Percentiles rank a stretch among this genome's conserved stretches.
These are phyloP conservation scores for Blastomyces gilchristii DNA, from an alignment of 2,329 filamentous ascomycete species.

Conservation along the genomic window DNA sequence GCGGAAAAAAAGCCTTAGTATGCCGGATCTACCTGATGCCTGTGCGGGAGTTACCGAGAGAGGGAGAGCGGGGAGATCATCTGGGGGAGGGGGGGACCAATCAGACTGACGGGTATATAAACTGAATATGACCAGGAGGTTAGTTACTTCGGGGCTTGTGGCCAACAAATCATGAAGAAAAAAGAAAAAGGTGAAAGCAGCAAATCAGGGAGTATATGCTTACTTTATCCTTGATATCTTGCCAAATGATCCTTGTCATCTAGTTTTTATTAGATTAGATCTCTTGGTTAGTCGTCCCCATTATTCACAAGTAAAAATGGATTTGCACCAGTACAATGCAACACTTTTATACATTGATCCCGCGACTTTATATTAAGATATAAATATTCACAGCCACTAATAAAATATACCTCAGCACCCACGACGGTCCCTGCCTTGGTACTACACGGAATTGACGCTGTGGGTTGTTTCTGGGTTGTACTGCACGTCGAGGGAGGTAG, in stretches of 20 bases:
- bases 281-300: neutral
- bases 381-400: neutral
- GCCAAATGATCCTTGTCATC: conserved; percentile 99
- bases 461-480: conserved; percentile 11
- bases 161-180: neutral
- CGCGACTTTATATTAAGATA: too few relatives aligned
- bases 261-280: conserved; percentile 25
- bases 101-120: conserved; percentile 63
- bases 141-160: neutral
- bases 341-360: neutral
- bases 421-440: neutral
- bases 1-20: neutral
- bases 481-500: neutral
- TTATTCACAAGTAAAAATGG: neutral
- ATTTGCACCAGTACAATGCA: neutral
- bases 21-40: conserved; percentile 7
- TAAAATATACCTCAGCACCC: neutral
- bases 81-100: conserved; percentile 4
- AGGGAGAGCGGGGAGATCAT: too few relatives aligned
- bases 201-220: conserved; percentile 17
- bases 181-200: conserved; percentile 2
- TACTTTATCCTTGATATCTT: conserved; percentile 93
- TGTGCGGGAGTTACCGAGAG: conserved; percentile 3
- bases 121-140: conserved; percentile 35
- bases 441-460: neutral